Base-by-base conservation (phyloP, 805 yeast genomes). In the Metschnikowia borealis region DNA sequence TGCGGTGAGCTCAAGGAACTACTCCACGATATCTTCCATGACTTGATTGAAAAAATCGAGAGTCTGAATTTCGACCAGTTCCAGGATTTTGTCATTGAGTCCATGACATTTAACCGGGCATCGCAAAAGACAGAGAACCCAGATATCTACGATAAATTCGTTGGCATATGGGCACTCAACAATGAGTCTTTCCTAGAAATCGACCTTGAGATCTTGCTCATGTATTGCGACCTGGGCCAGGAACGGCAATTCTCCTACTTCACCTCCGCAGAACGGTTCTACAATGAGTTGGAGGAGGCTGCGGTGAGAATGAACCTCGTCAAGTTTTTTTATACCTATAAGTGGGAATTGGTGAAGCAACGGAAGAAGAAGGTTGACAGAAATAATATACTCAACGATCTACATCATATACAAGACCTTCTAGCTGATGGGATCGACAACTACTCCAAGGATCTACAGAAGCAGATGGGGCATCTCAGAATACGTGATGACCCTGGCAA, bases 11-110 rank as follows among this genome's bases (percentile, higher is more conserved):
- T 55, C 20, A 37, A 31, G 5, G 45, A 41, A 5, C 23, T 37
- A 5, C 47, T 55, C 10, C 21, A 38, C 8, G 43, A 39, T 21
- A 40, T 54, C 6, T 39, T 49, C 20, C 47, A 51, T 4, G 59
- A 55, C 17, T 45, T 54, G n/a, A 38, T 52, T 18, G 54, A 57
- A 15, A 51, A 55, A 46, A 40, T 51, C 48, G 50, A 50, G 10
- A 48, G 49, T 21, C 43, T 48, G 40, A 52, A 55, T 3, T 51
- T 57, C 18, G 61, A 54, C 35, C 47, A 50, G 7, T 55, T 50
- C 23, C 56, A 54, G 23, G 59, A 57, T 29, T 37, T 49, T 17
- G 51, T 57, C 17, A 46, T 53, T 8, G 60, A 55, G n/a, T 33
- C 38, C 11, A 38, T 51, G 15, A 48, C 44, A 26, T 38, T 43